Conservation (phyloP, 1,139 yeast genomes). For the Candida labiduridarum region DNA sequence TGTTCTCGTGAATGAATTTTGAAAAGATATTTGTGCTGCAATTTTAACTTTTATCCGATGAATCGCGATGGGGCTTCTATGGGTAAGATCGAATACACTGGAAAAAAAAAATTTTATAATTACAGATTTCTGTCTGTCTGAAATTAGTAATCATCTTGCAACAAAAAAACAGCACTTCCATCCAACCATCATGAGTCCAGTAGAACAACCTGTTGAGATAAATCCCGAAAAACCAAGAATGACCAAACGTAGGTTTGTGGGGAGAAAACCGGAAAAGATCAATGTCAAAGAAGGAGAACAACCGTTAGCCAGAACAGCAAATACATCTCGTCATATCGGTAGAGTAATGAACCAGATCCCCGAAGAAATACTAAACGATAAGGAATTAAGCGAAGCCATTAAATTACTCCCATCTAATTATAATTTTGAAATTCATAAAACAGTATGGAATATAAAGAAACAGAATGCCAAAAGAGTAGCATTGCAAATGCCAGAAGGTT, state of each 20-base stretch:
- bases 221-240: slow-evolving; percentile 10
- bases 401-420: slow-evolving; percentile 84
- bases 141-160: background rate
- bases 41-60: background rate
- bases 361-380: slow-evolving; percentile 74
- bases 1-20: background rate
- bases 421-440: slow-evolving; percentile 93
- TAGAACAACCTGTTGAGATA: slow-evolving; percentile 4
- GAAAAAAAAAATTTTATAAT: too few species aligned
- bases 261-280: slow-evolving; percentile 22
- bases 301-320: slow-evolving; percentile 21
- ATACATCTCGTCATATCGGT: slow-evolving; percentile 35
- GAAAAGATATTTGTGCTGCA: background rate
- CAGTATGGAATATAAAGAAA: slow-evolving; percentile 88
- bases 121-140: background rate
- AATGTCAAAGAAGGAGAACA: slow-evolving; percentile 10
- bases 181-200: slow-evolving; percentile 12
- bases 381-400: slow-evolving; percentile 80
- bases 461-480: slow-evolving; percentile 77
- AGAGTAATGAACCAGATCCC: slow-evolving; percentile 90
- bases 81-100: background rate
- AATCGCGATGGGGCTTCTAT: background rate
- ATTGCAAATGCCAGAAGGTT: slow-evolving; percentile 96
- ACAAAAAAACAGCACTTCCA: background rate
- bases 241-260: slow-evolving; percentile 38